Percentiles rank a stretch among this genome's conserved stretches.
Conservation (phyloP, 768 basidiomycete genomes). For the Chlorophyllum brunneum region DNA sequence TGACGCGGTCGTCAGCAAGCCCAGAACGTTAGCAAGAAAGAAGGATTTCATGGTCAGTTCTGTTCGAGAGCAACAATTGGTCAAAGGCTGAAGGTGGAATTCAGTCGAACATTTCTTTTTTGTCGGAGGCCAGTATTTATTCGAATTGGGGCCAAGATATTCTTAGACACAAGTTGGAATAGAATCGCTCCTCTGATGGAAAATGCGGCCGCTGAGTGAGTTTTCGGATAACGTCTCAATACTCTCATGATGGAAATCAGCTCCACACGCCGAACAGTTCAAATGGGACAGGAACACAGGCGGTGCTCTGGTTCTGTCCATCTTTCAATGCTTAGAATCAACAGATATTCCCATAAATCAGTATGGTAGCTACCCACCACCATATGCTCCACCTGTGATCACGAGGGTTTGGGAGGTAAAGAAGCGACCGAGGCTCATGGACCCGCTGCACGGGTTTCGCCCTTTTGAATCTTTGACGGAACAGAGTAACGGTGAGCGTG, state of each 20-base stretch:
- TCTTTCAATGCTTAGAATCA: not conserved
- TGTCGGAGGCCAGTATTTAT: constrained; percentile 8
- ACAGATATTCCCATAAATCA: not conserved
- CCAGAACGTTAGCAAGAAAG: constrained; percentile 4
- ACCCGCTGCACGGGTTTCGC: not conserved
- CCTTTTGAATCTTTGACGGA: not conserved
- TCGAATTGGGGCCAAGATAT: not conserved
- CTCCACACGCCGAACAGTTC: not conserved
- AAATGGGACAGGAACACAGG: not conserved
- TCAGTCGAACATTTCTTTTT: not conserved
- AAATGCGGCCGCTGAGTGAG: no score
- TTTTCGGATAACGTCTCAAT: no score
- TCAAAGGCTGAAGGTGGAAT: not conserved
- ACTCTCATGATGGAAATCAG: constrained; percentile 1
- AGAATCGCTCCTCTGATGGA: not conserved
- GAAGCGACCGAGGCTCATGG: not conserved
- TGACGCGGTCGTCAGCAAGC: constrained; percentile 8
- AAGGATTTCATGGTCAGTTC: constrained; percentile 10
- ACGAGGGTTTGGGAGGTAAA: not conserved
- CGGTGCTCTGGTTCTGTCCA: not conserved
- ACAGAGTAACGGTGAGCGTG: not conserved
- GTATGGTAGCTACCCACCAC: not conserved
- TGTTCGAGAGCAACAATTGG: not conserved
- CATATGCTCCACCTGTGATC: not conserved
- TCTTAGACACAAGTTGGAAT: constrained; percentile 1